phyloP scores from a whole-genome alignment of 2,329 filamentous ascomycete species.

The Curvularia verruculosa region DNA sequence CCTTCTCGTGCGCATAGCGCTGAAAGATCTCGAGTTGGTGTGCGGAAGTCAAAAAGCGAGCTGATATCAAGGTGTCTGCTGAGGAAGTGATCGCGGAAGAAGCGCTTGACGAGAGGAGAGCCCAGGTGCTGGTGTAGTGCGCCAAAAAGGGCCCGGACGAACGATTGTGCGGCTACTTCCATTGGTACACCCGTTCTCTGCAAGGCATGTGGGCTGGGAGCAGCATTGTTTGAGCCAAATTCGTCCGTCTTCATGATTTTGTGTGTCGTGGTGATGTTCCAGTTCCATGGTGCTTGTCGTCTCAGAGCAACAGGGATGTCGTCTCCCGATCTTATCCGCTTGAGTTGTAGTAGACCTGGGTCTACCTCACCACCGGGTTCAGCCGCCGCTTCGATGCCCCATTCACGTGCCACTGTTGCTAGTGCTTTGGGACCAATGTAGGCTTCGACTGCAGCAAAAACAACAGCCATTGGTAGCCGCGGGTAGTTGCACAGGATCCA shows the following conservation, averaged over 20 bases:
- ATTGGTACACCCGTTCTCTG: constrained; percentile 43
- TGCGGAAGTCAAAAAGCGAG: constrained; percentile 80
- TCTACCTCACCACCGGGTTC: constrained; percentile 91
- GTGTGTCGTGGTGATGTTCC: constrained; percentile 60
- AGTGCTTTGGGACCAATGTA: constrained; percentile 80
- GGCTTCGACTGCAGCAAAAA: constrained; percentile 84
- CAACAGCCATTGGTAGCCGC: constrained; percentile 84
- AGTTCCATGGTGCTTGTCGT: constrained; percentile 41
- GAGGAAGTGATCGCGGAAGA: constrained; percentile 84
- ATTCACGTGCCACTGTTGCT: constrained; percentile 75
- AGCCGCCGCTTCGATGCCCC: constrained; percentile 90
- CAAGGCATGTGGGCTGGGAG: constrained; percentile 32
- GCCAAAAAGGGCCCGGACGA: constrained; percentile 83
- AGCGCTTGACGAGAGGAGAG: constrained; percentile 75
- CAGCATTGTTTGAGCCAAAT: constrained; percentile 71
- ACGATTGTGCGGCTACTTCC: constrained; percentile 71
- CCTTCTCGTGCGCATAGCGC: constrained; percentile 85
- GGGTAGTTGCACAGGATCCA: constrained; percentile 88
- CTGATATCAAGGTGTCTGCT: constrained; percentile 77
- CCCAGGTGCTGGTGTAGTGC: constrained; percentile 86
- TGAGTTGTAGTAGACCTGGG: constrained; percentile 85
- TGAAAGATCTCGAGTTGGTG: constrained; percentile 82
- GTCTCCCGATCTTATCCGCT: constrained; percentile 49
- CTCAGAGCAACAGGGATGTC: constrained; percentile 33
- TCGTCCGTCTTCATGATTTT: constrained; percentile 82